These are phyloP conservation scores for Hippophae tibetana DNA, from an alignment of 306 rosid genomes.

Conservation along the genomic window DNA sequence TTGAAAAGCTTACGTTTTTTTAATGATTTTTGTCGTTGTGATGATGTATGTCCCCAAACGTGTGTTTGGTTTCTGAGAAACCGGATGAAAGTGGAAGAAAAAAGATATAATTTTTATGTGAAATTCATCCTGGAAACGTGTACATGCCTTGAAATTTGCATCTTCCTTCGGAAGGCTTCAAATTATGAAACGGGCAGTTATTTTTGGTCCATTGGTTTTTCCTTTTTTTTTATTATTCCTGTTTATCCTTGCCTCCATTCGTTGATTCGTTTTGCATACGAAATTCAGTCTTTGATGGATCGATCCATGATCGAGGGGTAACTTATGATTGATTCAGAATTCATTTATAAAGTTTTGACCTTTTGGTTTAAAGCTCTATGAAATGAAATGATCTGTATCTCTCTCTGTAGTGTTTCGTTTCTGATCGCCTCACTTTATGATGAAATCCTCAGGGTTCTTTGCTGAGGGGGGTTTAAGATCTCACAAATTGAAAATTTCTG, in stretches of 20 bases:
- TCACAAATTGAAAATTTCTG: not conserved
- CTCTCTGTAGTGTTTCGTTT: not conserved
- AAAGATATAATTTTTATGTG: conserved; percentile 5
- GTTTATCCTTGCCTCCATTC: not conserved
- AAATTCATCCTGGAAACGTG: conserved; percentile 14
- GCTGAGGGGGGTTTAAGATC: conserved; percentile 35
- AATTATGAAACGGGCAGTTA: conserved; percentile 9
- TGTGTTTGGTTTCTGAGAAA: conserved; percentile 14
- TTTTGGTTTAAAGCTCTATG: no score
- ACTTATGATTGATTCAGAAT: conserved; percentile 1
- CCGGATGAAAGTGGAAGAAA: conserved; percentile 8
- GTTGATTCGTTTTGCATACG: not conserved
- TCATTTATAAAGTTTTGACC: not conserved
- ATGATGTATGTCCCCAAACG: conserved; percentile 21
- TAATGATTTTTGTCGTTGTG: conserved; percentile 24
- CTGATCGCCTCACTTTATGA: not conserved
- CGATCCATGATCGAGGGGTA: conserved; percentile 31
- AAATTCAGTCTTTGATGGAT: conserved; percentile 26
- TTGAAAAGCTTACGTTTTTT: conserved; percentile 20
- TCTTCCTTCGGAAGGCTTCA: conserved; percentile 9
- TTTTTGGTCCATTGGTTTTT: conserved; percentile 9
- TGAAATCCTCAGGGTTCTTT: conserved; percentile 21
- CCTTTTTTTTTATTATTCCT: not conserved
- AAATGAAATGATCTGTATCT: conserved; percentile 7
- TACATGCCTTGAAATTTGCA: conserved; percentile 14